A percentile compares a stretch with the other conserved stretches of the same genome.
phyloP scores from a whole-genome alignment of 768 basidiomycete genomes.

The Kwoniella europaea region DNA sequence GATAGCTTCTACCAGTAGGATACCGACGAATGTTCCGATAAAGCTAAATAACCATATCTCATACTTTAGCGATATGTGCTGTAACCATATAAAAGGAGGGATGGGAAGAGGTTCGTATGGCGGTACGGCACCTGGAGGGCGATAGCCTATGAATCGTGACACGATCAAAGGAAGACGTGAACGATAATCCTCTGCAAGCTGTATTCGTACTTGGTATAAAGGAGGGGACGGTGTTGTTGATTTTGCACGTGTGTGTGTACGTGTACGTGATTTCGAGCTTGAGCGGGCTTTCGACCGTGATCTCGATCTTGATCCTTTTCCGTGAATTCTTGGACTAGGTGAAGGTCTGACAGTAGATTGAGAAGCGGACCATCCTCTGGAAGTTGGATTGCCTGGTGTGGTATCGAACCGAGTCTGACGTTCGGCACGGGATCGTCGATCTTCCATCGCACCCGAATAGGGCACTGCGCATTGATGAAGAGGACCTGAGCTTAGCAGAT shows the following conservation, averaged over 20 bases:
- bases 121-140: conserved; percentile 15
- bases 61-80: conserved; percentile 33
- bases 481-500: too few relatives aligned
- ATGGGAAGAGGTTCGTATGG: conserved; percentile 34
- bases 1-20: conserved; percentile 42
- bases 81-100: conserved; percentile 39
- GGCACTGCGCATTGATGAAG: too few relatives aligned
- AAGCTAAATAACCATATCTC: conserved; percentile 43
- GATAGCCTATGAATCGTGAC: conserved; percentile 36
- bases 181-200: conserved; percentile 19
- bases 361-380: neutral
- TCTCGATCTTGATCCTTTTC: neutral
- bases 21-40: conserved; percentile 37
- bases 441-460: too few relatives aligned
- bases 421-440: neutral
- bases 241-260: too few relatives aligned
- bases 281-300: neutral
- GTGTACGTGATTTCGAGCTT: neutral
- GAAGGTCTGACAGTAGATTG: conserved; percentile 5
- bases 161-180: conserved; percentile 22
- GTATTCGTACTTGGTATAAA: neutral
- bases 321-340: neutral
- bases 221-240: neutral
- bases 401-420: conserved; percentile 5
- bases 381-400: neutral